These are phyloP conservation scores for Carex parvula DNA, from an alignment of 176 grass and related monocot species.

Conservation along the genomic window DNA sequence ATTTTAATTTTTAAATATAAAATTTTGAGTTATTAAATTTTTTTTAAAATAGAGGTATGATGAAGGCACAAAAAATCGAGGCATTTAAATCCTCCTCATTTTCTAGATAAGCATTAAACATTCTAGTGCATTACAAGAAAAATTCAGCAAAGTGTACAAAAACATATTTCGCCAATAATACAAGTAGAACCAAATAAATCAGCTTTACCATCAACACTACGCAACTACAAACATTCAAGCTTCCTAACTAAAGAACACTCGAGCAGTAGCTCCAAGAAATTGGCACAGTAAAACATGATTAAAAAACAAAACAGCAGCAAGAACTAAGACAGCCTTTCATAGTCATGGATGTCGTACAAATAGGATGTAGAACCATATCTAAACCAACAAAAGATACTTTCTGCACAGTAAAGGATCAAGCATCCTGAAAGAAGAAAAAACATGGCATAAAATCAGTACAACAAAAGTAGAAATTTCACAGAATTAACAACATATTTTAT, in stretches of 20 bases:
- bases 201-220: not conserved
- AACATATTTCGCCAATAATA: not conserved
- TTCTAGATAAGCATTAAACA: not conserved
- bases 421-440: slow-evolving; percentile 9
- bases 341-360: not conserved
- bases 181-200: not conserved
- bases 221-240: not conserved
- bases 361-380: not conserved
- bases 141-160: not conserved
- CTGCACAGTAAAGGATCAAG: not conserved
- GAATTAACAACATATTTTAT: not conserved
- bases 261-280: not conserved
- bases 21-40: too few relatives aligned
- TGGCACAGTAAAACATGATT: not conserved
- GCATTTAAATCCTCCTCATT: not conserved
- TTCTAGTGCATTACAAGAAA: not conserved
- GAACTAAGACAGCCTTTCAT: not conserved
- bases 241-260: too few relatives aligned
- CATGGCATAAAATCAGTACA: not conserved
- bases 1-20: too few relatives aligned
- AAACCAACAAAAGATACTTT: not conserved
- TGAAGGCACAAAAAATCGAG: too few relatives aligned
- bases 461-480: not conserved
- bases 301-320: not conserved
- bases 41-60: too few relatives aligned